Evolutionary conservation across 441 rosid genomes (phyloP).

Genomic region (Viola pubescens): DNA sequence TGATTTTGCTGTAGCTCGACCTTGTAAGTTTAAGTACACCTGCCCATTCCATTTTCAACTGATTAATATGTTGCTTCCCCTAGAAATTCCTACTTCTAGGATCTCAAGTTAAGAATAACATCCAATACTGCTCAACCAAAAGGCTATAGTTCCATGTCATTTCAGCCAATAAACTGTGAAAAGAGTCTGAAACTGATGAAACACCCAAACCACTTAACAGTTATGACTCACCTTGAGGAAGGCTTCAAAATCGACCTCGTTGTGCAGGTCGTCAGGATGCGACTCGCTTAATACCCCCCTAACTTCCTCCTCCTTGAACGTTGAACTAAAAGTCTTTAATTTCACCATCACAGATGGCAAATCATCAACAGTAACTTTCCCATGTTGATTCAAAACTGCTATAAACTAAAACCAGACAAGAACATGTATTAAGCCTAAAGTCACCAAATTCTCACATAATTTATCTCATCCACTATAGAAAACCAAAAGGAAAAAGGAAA

Average conservation of each 20-base stretch:
- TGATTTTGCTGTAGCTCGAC: conserved; percentile 53
- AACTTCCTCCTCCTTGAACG: conserved; percentile 65
- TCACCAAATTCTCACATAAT: neutral
- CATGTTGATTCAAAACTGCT: conserved; percentile 48
- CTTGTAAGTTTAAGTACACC: conserved; percentile 71
- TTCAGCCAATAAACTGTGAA: neutral
- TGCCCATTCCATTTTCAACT: conserved; percentile 26
- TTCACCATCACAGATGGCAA: conserved; percentile 60
- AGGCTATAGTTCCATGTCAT: conserved; percentile 1
- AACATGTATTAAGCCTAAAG: conserved; percentile 1
- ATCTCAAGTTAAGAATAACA: neutral
- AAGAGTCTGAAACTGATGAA: conserved; percentile 8
- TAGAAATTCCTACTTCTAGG: neutral
- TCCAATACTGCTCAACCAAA: neutral
- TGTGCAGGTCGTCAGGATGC: conserved; percentile 28
- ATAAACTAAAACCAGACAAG: conserved; percentile 39
- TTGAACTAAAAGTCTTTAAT: conserved; percentile 56
- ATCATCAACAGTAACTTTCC: conserved; percentile 51
- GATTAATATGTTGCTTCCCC: conserved; percentile 12
- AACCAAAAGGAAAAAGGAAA: neutral
- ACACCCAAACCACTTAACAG: neutral
- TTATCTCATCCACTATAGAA: neutral
- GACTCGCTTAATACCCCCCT: conserved; percentile 46
- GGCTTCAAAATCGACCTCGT: conserved; percentile 80
- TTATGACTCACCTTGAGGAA: conserved; percentile 64